Percentiles rank a stretch among this genome's conserved stretches.
These are phyloP conservation scores for Prillingera fragicola DNA, from an alignment of 1,284 basidiomycete genomes.

Conservation along the genomic window DNA sequence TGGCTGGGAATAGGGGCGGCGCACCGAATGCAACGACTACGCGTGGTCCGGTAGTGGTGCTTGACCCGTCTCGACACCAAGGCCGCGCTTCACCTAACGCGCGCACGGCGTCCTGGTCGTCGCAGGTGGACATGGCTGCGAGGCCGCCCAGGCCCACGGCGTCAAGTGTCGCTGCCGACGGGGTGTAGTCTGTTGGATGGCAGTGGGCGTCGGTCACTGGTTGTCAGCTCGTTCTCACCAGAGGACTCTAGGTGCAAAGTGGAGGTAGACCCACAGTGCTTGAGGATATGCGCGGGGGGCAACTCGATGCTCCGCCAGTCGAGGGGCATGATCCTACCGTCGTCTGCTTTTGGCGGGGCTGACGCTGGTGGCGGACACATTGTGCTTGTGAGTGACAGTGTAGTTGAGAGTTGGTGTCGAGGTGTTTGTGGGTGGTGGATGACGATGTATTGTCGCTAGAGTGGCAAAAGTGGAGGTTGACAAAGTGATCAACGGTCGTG, in stretches of 20 bases:
- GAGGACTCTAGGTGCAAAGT: no score
- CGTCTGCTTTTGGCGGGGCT: no score
- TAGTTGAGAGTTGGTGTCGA: no score
- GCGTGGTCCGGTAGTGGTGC: background rate
- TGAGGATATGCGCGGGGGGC: constrained; percentile 26
- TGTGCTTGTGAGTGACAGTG: no score
- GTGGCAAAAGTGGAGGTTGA: no score
- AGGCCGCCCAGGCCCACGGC: constrained; percentile 35
- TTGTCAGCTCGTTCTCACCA: background rate
- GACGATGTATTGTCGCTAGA: no score
- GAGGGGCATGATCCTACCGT: no score
- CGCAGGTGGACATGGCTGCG: constrained; percentile 41
- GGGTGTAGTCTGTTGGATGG: constrained; percentile 45
- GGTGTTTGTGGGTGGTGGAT: no score
- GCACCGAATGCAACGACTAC: constrained; percentile 46
- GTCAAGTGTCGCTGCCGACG: constrained; percentile 17
- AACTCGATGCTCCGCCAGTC: constrained; percentile 33
- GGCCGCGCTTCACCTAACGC: constrained; percentile 15
- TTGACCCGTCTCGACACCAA: constrained; percentile 4
- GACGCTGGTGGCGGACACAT: no score
- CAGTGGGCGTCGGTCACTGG: constrained; percentile 49
- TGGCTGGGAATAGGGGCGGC: constrained; percentile 4
- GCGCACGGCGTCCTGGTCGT: constrained; percentile 37
- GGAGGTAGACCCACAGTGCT: constrained; percentile 21
- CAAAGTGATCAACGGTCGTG: no score